Evolutionary conservation across 768 basidiomycete species (phyloP).

Genomic region (Suillus subluteus): DNA sequence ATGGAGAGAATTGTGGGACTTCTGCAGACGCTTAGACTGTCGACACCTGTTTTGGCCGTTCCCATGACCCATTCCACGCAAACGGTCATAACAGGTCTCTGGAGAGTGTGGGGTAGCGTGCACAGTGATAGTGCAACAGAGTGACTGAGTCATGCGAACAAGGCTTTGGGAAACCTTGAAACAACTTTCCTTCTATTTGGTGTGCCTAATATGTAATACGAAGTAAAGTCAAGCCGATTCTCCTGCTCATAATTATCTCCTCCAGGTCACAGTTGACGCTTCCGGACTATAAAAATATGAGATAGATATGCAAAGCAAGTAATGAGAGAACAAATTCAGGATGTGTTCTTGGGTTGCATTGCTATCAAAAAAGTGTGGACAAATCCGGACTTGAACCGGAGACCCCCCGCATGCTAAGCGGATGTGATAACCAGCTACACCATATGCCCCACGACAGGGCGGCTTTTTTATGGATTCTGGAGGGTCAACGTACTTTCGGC

Average conservation of each 20-base stretch:
- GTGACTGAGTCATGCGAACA: neutral
- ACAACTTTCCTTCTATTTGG: neutral
- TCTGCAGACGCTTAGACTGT: neutral
- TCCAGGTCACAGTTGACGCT: neutral
- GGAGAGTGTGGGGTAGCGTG: neutral
- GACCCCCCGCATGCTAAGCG: constrained; percentile 45
- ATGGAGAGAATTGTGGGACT: neutral
- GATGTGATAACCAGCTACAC: constrained; percentile 46
- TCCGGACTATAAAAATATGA: no score
- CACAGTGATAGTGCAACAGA: neutral
- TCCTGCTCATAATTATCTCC: neutral
- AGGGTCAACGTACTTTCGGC: neutral
- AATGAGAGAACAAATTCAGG: neutral
- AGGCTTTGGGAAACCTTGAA: no score
- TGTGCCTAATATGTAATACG: neutral
- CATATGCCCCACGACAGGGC: constrained; percentile 33
- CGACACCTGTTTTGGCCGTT: neutral
- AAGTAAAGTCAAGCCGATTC: no score
- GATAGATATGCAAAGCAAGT: neutral
- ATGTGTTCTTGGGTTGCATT: neutral
- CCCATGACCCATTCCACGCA: neutral
- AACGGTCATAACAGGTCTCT: neutral
- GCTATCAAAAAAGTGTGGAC: constrained; percentile 33
- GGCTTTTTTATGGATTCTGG: no score
- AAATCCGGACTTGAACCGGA: constrained; percentile 45